Percentiles rank a stretch among this genome's conserved stretches.
Conservation (phyloP, 2,329 filamentous ascomycete genomes). For the Tolypocladium inflatum region DNA sequence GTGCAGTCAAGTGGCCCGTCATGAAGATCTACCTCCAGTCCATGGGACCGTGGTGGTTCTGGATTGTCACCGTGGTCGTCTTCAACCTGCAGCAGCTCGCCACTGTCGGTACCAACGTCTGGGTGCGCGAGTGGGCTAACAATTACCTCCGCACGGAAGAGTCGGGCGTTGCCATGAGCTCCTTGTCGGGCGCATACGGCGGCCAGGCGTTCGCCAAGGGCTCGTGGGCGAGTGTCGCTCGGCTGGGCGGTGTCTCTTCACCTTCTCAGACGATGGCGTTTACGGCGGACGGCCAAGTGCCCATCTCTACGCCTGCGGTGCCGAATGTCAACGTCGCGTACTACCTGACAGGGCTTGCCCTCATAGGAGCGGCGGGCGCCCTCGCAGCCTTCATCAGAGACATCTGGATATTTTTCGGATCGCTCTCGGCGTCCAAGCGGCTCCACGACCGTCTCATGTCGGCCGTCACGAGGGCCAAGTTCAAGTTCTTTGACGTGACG, state of each 20-base stretch:
- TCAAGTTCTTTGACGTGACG: constrained; percentile 96
- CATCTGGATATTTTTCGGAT: constrained; percentile 84
- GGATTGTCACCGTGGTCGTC: constrained; percentile 63
- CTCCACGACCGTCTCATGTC: constrained; percentile 74
- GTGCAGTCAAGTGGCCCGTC: constrained; percentile 80
- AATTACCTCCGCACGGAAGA: constrained; percentile 55
- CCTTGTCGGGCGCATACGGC: constrained; percentile 13
- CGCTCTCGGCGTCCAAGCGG: constrained; percentile 74
- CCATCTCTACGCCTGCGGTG: constrained; percentile 14
- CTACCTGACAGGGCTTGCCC: constrained; percentile 74
- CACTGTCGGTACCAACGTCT: constrained; percentile 80
- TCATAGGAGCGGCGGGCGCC: constrained; percentile 70
- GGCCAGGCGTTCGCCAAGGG: constrained; percentile 17
- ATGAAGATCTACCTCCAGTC: constrained; percentile 75
- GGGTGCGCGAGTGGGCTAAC: constrained; percentile 94
- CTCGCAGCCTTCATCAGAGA: constrained; percentile 76
- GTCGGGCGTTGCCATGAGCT: constrained; percentile 10
- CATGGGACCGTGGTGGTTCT: constrained; percentile 98
- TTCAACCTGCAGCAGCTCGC: constrained; percentile 79
- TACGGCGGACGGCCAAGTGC: constrained; percentile 5
- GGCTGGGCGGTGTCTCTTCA: constrained; percentile 19
- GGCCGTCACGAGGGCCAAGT: constrained; percentile 77
- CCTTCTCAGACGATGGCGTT: not conserved
- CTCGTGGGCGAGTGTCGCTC: constrained; percentile 27
- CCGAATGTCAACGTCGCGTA: constrained; percentile 69